Evolutionary conservation across 352 stramenopile species (phyloP).

Genomic region (Blastocystis hominis): DNA sequence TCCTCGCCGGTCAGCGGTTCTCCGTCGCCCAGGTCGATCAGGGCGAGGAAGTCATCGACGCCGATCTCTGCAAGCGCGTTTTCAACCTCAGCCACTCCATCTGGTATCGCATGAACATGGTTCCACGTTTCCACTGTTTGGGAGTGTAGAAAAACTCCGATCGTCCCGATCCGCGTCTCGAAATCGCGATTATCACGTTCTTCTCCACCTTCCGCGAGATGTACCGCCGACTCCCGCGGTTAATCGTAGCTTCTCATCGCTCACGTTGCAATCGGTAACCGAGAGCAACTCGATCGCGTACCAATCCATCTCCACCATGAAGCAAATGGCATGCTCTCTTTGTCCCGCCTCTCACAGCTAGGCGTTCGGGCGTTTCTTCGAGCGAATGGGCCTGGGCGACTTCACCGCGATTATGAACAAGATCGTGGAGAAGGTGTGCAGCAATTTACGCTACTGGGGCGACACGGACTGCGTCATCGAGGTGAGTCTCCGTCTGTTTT

Average conservation of each 20-base stretch:
- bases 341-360: not conserved
- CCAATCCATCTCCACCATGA: not conserved
- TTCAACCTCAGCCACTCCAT: slow-evolving; percentile 22
- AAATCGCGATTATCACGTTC: slow-evolving; percentile 21
- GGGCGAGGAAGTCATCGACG: slow-evolving; percentile 23
- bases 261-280: not conserved
- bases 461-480: not conserved
- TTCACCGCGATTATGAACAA: slow-evolving; percentile 47
- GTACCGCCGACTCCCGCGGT: not conserved
- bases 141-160: not conserved
- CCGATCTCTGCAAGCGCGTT: slow-evolving; percentile 51
- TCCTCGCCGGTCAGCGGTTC: slow-evolving; percentile 14
- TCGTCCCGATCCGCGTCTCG: not conserved
- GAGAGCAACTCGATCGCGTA: not conserved
- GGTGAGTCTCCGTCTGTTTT: slow-evolving; percentile 27
- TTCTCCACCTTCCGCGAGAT: slow-evolving; percentile 33
- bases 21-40: slow-evolving; percentile 9
- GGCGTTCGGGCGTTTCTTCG: slow-evolving; percentile 25
- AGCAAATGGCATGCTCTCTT: not conserved
- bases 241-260: not conserved
- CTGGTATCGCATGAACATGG: slow-evolving; percentile 9
- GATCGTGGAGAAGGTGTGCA: slow-evolving; percentile 45
- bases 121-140: not conserved
- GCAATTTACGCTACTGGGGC: slow-evolving; percentile 44
- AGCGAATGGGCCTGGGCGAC: slow-evolving; percentile 20